Evolutionary conservation across 2,329 filamentous ascomycete species (phyloP).

Genomic region (Orbilia brochopaga): DNA sequence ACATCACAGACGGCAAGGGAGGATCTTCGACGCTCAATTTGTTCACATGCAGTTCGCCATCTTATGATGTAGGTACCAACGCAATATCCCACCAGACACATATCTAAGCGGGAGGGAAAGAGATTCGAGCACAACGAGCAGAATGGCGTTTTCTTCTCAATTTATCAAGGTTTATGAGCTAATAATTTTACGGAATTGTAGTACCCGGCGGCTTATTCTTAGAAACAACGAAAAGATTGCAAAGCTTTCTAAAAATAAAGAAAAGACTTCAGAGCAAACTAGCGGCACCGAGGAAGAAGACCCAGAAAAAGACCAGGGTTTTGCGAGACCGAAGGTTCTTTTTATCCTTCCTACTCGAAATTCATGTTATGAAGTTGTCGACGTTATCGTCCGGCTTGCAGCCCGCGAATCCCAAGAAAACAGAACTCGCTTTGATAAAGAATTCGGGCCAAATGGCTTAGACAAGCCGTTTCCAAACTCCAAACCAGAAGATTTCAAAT

Average conservation of each 20-base stretch:
- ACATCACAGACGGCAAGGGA: conserved; percentile 54
- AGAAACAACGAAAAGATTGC: conserved; percentile 86
- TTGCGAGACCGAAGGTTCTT: conserved; percentile 90
- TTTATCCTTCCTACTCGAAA: conserved; percentile 89
- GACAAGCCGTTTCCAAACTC: conserved; percentile 72
- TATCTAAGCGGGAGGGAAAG: not conserved
- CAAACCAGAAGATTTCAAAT: conserved; percentile 83
- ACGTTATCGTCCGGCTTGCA: conserved; percentile 76
- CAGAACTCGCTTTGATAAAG: conserved; percentile 86
- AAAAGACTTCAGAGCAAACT: conserved; percentile 72
- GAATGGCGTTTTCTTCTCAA: no score
- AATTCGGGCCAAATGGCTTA: conserved; percentile 68
- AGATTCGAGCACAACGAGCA: not conserved
- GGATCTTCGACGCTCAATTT: conserved; percentile 72
- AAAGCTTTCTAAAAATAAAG: conserved; percentile 88
- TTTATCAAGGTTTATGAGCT: not conserved
- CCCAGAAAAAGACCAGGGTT: conserved; percentile 85
- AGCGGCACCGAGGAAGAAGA: conserved; percentile 63
- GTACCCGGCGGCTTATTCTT: conserved; percentile 84
- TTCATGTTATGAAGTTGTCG: conserved; percentile 77
- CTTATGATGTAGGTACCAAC: conserved; percentile 73
- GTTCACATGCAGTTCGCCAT: conserved; percentile 88
- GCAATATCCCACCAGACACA: conserved; percentile 35
- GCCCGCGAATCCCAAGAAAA: conserved; percentile 92
- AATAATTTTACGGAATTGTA: conserved; percentile 54